Percentiles rank a stretch among this genome's conserved stretches.
phyloP scores from a whole-genome alignment of 805 yeast species.

The Zygosaccharomyces gambellarensis region DNA sequence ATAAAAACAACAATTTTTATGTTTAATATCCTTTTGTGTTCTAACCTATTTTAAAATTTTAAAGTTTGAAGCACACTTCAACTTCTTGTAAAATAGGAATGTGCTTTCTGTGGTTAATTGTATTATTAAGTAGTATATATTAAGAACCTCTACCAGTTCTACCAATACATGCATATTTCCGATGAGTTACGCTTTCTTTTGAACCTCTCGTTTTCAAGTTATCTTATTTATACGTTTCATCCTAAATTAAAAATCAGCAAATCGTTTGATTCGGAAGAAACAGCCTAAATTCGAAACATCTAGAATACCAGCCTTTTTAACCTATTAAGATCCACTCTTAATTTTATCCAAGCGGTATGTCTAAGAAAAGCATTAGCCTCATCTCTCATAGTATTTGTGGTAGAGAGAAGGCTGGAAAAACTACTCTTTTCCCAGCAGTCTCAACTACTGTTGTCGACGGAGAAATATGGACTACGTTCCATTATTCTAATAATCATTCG shows the following conservation, averaged over 20 bases:
- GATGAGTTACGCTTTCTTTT: too few species aligned
- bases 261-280: too few species aligned
- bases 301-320: neutral
- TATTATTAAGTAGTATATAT: neutral
- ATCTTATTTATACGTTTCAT: too few species aligned
- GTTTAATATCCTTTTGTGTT: neutral
- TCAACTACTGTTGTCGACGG: neutral
- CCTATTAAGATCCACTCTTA: too few species aligned
- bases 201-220: too few species aligned
- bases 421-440: neutral
- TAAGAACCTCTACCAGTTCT: neutral
- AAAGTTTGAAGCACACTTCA: neutral
- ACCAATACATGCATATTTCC: too few species aligned
- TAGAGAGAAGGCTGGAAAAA: neutral
- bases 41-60: neutral
- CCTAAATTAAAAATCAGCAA: too few species aligned
- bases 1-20: neutral
- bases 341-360: neutral
- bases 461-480: slow-evolving; percentile 1
- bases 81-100: neutral
- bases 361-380: neutral
- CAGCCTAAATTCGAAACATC: too few species aligned
- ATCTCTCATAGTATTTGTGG: neutral
- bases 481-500: neutral
- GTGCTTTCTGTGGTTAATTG: too few species aligned